Evolutionary conservation across 805 yeast species (phyloP), one percentile per base, ranked within the genome.

Genomic region (Saturnispora besseyi): DNA sequence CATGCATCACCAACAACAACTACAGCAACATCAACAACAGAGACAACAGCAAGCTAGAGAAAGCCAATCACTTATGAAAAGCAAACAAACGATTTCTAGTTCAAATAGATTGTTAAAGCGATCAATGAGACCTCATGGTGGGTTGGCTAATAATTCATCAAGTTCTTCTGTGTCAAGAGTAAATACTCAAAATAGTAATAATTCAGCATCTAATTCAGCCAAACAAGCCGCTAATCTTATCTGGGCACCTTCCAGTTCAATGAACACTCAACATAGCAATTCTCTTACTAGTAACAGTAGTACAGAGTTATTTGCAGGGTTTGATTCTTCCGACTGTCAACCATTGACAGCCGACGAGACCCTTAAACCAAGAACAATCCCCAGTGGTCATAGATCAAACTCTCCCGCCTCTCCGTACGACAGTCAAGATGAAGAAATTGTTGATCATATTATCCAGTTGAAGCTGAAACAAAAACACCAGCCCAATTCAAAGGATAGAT

Each of bases 181-280:
- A 8, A 26, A 5, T 11, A 26, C 21, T 21, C 11, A 31, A 15
- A 41, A 24, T 18, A 15, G 28, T 29, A 29, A 22, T 5, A 40
- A 26, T 7, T 18, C 55, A 48, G 44, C 52, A 45, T 44, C 56
- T 8, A 57, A 55, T 11, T 47, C 58, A 15, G 71, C 72, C 6
- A 63, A 61, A 44, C 62, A 62, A 32, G 71, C 71, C 3, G 71
- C 71, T 0, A 64, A 64, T 40, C 51, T 67, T 5, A 65, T 66
- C 9, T 68, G 71, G 71, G 60, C 71, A 5, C 71, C 71, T 8
- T 62, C 66, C 2, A 57, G 58, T 21, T 62, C 69, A 26, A 46
- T 66, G 6, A 51, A 49, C 24, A 44, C 50, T 5, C 37, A 59
- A 12, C 55, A 55, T 15, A 48, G 53, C 21, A 61, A 57, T 44